Conservation (phyloP, 2,329 filamentous ascomycete genomes). For the Herpomyces periplanetae region DNA sequence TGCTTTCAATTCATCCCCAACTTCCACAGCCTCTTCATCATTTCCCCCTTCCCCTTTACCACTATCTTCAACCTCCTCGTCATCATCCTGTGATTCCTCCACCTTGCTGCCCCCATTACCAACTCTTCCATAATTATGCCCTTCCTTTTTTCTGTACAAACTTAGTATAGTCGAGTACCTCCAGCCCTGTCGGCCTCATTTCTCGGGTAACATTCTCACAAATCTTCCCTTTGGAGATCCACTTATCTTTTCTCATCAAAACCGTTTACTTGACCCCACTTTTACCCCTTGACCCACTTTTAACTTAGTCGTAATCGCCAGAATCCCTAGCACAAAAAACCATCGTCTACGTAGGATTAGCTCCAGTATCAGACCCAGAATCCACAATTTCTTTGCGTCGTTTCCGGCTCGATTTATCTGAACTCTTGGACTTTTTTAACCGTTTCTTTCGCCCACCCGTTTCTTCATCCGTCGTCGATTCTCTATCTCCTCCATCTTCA, state of each 20-base stretch:
- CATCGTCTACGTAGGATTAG: conserved; percentile 16
- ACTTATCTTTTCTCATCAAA: conserved; percentile 10
- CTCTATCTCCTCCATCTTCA: conserved; percentile 17
- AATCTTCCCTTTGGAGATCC: conserved; percentile 11
- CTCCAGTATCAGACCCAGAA: conserved; percentile 3
- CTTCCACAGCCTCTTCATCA: conserved; percentile 3
- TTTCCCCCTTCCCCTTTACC: conserved; percentile 6
- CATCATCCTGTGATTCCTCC: conserved; percentile 15
- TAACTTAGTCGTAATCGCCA: too few species aligned
- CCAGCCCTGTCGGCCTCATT: conserved; percentile 6
- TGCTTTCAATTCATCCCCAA: conserved; percentile 3
- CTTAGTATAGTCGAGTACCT: too few species aligned
- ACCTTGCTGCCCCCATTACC: conserved; percentile 13
- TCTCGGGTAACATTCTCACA: conserved; percentile 6
- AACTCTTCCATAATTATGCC: too few species aligned
- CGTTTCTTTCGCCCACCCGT: conserved; percentile 43
- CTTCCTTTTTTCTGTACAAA: too few species aligned
- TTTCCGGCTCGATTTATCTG: conserved; percentile 7
- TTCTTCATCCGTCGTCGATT: conserved; percentile 41
- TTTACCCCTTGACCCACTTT: conserved; percentile 12
- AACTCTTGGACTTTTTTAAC: conserved; percentile 22
- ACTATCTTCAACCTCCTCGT: conserved; percentile 12
- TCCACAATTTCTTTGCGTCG: conserved; percentile 9
- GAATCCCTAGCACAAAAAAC: too few species aligned
- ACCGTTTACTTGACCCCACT: conserved; percentile 5